phyloP scores from a whole-genome alignment of 257 asterid genomes.

The Leptodermis oblonga region DNA sequence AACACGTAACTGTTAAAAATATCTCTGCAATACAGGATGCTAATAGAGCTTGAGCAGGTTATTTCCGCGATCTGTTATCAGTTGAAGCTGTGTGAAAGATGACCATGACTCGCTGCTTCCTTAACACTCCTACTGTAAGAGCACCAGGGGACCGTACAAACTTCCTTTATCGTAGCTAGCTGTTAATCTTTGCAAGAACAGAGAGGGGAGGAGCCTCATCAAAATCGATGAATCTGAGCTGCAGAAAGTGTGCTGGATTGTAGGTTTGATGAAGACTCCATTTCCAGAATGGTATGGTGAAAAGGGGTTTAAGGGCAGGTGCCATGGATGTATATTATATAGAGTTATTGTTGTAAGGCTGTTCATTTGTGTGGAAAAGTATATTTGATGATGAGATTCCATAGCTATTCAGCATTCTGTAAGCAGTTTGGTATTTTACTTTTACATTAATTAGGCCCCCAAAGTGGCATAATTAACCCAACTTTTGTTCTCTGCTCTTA shows the following conservation, averaged over 20 bases:
- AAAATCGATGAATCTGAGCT: background rate
- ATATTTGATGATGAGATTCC: background rate
- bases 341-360: background rate
- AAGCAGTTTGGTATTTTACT: background rate
- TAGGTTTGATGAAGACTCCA: conserved; percentile 6
- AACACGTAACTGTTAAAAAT: background rate
- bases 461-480: too few species aligned
- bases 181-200: background rate
- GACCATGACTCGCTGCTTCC: conserved; percentile 9
- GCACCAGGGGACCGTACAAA: background rate
- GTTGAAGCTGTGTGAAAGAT: conserved; percentile 9
- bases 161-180: background rate
- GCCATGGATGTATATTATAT: background rate
- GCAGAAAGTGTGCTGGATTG: background rate
- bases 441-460: too few species aligned
- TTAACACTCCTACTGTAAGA: background rate
- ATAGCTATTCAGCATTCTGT: too few species aligned
- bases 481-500: background rate
- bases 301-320: too few species aligned
- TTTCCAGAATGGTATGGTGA: conserved; percentile 4
- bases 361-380: background rate
- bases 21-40: background rate
- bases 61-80: background rate
- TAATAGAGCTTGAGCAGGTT: conserved; percentile 4
- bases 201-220: background rate